These are phyloP conservation scores for Salix suchowensis DNA, from an alignment of 345 rosid genomes.

Conservation along the genomic window DNA sequence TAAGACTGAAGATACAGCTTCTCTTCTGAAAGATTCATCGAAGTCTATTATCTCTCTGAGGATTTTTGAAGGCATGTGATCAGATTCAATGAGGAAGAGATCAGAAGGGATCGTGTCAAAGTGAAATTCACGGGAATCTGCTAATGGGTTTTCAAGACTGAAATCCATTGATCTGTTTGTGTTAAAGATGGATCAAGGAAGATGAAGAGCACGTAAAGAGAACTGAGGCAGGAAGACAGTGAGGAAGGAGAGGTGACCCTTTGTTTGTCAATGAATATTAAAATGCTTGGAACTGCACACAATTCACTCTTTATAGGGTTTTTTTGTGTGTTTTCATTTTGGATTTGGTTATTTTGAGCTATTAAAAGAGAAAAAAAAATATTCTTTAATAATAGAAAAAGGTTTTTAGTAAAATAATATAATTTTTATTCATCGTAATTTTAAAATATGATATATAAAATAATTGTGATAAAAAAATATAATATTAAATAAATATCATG, in stretches of 20 bases:
- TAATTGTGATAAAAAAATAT: too few species aligned
- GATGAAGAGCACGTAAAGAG: not conserved
- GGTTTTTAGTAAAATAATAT: too few species aligned
- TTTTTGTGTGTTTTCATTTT: too few species aligned
- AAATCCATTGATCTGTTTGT: conserved; percentile 53
- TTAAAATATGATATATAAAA: too few species aligned
- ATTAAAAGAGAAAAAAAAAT: not conserved
- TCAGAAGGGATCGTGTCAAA: conserved; percentile 17
- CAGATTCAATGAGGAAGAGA: conserved; percentile 53
- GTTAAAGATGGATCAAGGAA: not conserved
- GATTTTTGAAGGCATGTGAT: conserved; percentile 55
- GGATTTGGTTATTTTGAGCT: too few species aligned
- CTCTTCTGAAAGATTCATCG: conserved; percentile 38
- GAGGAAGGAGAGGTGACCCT: not conserved
- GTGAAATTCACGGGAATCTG: conserved; percentile 20
- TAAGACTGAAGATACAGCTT: conserved; percentile 41
- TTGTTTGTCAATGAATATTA: not conserved
- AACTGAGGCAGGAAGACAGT: not conserved
- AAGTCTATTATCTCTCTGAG: conserved; percentile 36
- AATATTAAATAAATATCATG: too few species aligned
- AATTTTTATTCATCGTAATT: too few species aligned
- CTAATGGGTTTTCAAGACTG: conserved; percentile 69
- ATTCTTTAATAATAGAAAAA: too few species aligned
- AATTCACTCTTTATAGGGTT: not conserved
- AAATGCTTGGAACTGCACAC: not conserved